A percentile compares a stretch with the other conserved stretches of the same genome.
Evolutionary conservation across 2,329 filamentous ascomycete species (phyloP).

Genomic region (Fusarium chlamydosporum): DNA sequence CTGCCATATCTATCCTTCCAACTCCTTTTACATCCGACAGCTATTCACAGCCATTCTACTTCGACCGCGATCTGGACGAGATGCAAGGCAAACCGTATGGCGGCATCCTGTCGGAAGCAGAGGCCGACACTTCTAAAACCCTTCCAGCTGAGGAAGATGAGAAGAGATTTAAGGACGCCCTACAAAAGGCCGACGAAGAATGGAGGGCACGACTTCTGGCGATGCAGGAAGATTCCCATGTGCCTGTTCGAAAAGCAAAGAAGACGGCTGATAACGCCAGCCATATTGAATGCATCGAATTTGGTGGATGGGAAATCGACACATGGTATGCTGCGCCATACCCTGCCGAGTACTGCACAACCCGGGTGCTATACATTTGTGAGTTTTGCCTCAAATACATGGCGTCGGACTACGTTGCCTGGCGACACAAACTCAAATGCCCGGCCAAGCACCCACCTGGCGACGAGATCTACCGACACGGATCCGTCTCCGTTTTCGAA

Average conservation of each 20-base stretch:
- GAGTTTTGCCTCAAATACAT: constrained; percentile 99
- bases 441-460: constrained; percentile 96
- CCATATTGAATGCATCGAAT: constrained; percentile 98
- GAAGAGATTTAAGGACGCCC: constrained; percentile 88
- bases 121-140: constrained; percentile 92
- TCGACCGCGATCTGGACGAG: constrained; percentile 90
- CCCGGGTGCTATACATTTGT: constrained; percentile 97
- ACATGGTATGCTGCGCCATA: constrained; percentile 99
- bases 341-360: constrained; percentile 97
- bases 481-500: constrained; percentile 94
- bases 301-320: constrained; percentile 97
- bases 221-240: constrained; percentile 74
- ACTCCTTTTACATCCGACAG: constrained; percentile 69
- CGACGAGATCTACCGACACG: constrained; percentile 96
- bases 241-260: constrained; percentile 74
- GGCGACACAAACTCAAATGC: constrained; percentile 97
- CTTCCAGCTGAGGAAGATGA: constrained; percentile 85
- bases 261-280: constrained; percentile 90
- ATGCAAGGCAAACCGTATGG: constrained; percentile 94
- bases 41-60: constrained; percentile 86
- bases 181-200: constrained; percentile 90
- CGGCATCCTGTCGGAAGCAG: constrained; percentile 87
- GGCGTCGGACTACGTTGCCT: constrained; percentile 98
- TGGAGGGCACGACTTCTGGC: constrained; percentile 78
- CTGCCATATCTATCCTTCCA: constrained; percentile 58